Percentiles rank a stretch among this genome's conserved stretches.
phyloP scores from a whole-genome alignment of 345 rosid genomes.

The Hypericum androsaemum region DNA sequence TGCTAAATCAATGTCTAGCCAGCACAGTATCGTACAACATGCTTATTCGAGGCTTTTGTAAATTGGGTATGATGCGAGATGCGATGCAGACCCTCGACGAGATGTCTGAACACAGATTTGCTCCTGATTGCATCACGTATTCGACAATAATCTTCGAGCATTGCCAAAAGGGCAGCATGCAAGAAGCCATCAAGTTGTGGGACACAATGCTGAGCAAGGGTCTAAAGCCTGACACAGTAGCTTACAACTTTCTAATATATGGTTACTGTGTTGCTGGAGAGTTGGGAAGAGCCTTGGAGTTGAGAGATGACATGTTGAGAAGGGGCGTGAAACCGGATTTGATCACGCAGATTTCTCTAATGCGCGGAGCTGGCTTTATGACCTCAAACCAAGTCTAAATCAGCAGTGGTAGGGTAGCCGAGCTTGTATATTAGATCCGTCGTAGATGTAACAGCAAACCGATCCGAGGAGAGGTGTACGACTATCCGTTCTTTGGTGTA shows the following conservation, averaged over 20 bases:
- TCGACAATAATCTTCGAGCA: conserved; percentile 68
- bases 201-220: conserved; percentile 55
- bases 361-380: conserved; percentile 9
- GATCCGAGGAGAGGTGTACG: no score
- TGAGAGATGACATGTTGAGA: conserved; percentile 61
- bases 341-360: conserved; percentile 11
- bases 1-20: conserved; percentile 53
- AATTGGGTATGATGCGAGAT: conserved; percentile 53
- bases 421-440: no score
- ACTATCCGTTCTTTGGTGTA: no score
- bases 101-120: conserved; percentile 47
- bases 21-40: conserved; percentile 67
- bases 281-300: conserved; percentile 42
- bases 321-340: conserved; percentile 37
- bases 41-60: conserved; percentile 69
- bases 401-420: no score
- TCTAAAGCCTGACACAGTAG: conserved; percentile 54
- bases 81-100: conserved; percentile 43
- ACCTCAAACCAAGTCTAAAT: neutral
- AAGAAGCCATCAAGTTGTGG: conserved; percentile 61
- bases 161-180: conserved; percentile 44
- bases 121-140: conserved; percentile 79
- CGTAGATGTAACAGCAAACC: no score
- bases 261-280: conserved; percentile 66
- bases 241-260: conserved; percentile 54